Percentiles rank a stretch among this genome's conserved stretches.
Conservation (phyloP, 345 rosid genomes). For the Stellera chamaejasme region DNA sequence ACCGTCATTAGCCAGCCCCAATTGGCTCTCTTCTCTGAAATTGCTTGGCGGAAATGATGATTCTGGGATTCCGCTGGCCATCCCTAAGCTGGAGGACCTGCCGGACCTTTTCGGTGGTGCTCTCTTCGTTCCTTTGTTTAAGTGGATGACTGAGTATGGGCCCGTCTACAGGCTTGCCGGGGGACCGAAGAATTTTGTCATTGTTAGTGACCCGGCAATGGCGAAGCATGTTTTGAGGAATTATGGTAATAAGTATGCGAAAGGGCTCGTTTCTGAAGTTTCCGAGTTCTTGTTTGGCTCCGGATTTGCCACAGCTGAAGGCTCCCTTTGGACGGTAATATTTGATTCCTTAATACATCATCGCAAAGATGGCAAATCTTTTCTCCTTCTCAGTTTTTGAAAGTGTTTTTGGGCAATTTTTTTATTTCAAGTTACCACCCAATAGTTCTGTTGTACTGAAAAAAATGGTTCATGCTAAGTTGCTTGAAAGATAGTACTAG, state of each 20-base stretch:
- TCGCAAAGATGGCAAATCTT: background rate
- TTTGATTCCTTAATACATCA: slow-evolving; percentile 1
- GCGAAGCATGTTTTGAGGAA: slow-evolving; percentile 84
- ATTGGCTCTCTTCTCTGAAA: slow-evolving; percentile 84
- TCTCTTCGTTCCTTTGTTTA: slow-evolving; percentile 77
- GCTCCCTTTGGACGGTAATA: slow-evolving; percentile 82
- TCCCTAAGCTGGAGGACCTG: slow-evolving; percentile 85
- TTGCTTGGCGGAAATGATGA: slow-evolving; percentile 47
- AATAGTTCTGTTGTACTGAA: too few species aligned
- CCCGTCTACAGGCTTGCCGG: slow-evolving; percentile 92
- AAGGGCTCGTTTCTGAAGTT: slow-evolving; percentile 90
- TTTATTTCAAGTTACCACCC: too few species aligned
- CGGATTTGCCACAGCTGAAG: slow-evolving; percentile 92
- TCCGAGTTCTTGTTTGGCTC: slow-evolving; percentile 87
- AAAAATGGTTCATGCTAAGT: too few species aligned
- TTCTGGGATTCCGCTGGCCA: slow-evolving; percentile 77
- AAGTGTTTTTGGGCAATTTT: background rate
- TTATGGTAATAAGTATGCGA: slow-evolving; percentile 67
- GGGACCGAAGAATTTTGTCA: slow-evolving; percentile 82
- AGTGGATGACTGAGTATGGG: slow-evolving; percentile 89
- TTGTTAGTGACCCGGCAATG: slow-evolving; percentile 82
- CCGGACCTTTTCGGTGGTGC: slow-evolving; percentile 95
- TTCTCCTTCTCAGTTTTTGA: background rate
- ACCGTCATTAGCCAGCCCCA: slow-evolving; percentile 80
- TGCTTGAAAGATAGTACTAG: too few species aligned